Conservation (phyloP, 108 stramenopile species). For the Nitzschia sp. region DNA sequence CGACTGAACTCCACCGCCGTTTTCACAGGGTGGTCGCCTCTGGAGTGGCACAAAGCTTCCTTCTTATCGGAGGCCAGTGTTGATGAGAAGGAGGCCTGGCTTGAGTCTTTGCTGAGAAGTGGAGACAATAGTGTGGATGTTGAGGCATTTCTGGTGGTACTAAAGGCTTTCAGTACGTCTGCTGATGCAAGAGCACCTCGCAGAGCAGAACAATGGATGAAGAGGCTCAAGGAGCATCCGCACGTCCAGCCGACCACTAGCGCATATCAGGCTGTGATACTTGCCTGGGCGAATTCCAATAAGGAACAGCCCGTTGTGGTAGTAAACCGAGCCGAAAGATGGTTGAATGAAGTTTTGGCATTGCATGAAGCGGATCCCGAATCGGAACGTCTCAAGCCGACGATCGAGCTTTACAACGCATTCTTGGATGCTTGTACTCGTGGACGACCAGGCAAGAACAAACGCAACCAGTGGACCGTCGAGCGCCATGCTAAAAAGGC, state of each 20-base stretch:
- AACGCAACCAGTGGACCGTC: slow-evolving; percentile 26
- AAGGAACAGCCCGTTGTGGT: slow-evolving; percentile 48
- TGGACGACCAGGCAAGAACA: slow-evolving; percentile 46
- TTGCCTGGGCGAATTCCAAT: slow-evolving; percentile 60
- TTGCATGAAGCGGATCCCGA: slow-evolving; percentile 7
- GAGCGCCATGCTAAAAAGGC: slow-evolving; percentile 46
- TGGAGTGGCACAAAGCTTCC: slow-evolving; percentile 11
- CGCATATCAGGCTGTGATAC: slow-evolving; percentile 73
- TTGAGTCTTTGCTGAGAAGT: slow-evolving; percentile 8
- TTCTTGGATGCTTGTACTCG: slow-evolving; percentile 69
- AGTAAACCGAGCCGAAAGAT: slow-evolving; percentile 66
- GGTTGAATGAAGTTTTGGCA: slow-evolving; percentile 58
- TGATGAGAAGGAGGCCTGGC: slow-evolving; percentile 31
- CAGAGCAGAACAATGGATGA: slow-evolving; percentile 60
- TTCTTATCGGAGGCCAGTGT: slow-evolving; percentile 18
- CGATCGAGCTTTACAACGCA: slow-evolving; percentile 66
- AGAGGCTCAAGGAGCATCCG: slow-evolving; percentile 13
- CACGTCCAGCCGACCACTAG: slow-evolving; percentile 47
- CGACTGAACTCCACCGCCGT: neutral
- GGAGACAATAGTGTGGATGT: slow-evolving; percentile 25
- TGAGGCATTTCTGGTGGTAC: slow-evolving; percentile 56
- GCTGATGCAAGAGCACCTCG: slow-evolving; percentile 53
- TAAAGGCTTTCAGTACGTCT: slow-evolving; percentile 47
- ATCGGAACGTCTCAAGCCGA: slow-evolving; percentile 30
- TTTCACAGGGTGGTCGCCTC: slow-evolving; percentile 3